phyloP scores from a whole-genome alignment of 1,284 basidiomycete genomes.

The Cutaneotrichosporon sp. region DNA sequence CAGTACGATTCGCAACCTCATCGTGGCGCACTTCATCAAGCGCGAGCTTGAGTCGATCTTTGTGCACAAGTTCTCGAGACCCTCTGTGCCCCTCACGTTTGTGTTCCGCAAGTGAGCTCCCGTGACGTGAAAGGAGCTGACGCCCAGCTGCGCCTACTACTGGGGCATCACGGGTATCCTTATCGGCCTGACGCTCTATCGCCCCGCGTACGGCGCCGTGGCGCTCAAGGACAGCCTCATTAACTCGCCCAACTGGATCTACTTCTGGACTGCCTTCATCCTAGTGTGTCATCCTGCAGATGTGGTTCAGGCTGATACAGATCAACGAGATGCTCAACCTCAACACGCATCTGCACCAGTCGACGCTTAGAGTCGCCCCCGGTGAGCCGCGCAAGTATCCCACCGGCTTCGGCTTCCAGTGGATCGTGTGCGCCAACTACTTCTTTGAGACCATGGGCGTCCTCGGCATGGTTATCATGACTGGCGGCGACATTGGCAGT shows the following conservation, averaged over 20 bases:
- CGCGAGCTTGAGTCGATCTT: conserved; percentile 92
- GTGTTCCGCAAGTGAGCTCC: conserved; percentile 82
- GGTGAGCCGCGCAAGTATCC: conserved; percentile 81
- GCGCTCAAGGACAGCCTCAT: conserved; percentile 69
- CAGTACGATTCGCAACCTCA: conserved; percentile 75
- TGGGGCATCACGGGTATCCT: conserved; percentile 77
- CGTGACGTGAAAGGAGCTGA: not conserved
- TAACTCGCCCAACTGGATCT: conserved; percentile 68
- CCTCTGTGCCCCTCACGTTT: conserved; percentile 85
- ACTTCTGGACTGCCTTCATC: conserved; percentile 68
- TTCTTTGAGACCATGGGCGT: conserved; percentile 85
- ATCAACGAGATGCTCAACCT: conserved; percentile 86
- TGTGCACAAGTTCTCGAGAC: conserved; percentile 91
- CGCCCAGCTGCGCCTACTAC: conserved; percentile 76
- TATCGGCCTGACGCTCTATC: conserved; percentile 75
- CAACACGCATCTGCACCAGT: conserved; percentile 75
- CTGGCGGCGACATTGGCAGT: conserved; percentile 70
- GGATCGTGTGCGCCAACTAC: conserved; percentile 91
- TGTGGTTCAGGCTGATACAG: conserved; percentile 55
- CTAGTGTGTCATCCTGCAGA: conserved; percentile 59
- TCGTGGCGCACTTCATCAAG: conserved; percentile 86
- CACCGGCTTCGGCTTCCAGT: conserved; percentile 71
- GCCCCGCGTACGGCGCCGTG: conserved; percentile 63
- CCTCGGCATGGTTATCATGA: conserved; percentile 72
- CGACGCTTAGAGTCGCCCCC: conserved; percentile 76